Conservation (phyloP, 495 filamentous ascomycete genomes). For the Lasiosphaeria hispida region DNA sequence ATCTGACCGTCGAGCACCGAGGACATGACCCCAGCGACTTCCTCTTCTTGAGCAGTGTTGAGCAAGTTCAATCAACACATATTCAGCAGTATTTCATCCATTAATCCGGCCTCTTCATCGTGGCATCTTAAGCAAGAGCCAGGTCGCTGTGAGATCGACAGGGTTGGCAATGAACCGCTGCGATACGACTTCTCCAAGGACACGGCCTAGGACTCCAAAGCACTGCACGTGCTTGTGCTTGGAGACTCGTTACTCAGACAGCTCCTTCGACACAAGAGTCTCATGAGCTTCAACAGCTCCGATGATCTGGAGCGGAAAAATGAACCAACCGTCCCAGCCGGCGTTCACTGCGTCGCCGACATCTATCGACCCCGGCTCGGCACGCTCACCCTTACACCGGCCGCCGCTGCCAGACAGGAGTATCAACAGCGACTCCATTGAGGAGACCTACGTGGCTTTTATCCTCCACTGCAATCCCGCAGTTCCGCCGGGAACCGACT, state of each 20-base stretch:
- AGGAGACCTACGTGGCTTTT: constrained; percentile 84
- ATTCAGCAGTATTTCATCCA: no score
- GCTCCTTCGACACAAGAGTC: background rate
- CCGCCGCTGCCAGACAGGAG: constrained; percentile 62
- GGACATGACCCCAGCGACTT: no score
- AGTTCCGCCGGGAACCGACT: constrained; percentile 68
- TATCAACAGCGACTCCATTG: constrained; percentile 71
- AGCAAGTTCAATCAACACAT: no score
- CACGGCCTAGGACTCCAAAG: background rate
- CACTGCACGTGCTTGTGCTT: background rate
- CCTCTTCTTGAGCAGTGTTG: no score
- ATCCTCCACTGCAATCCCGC: constrained; percentile 89
- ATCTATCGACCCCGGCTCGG: constrained; percentile 10
- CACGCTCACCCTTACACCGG: constrained; percentile 15
- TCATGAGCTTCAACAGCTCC: background rate
- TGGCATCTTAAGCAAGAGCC: no score
- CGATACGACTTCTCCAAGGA: background rate
- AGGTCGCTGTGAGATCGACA: background rate
- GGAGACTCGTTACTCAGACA: background rate
- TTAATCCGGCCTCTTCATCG: no score
- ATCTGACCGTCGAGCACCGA: no score
- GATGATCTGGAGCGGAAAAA: constrained; percentile 3
- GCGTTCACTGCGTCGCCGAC: constrained; percentile 22
- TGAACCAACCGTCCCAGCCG: constrained; percentile 16
- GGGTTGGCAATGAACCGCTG: constrained; percentile 2